These are phyloP conservation scores for Pythium dissotocum DNA, from an alignment of 352 stramenopile species.

Conservation along the genomic window DNA sequence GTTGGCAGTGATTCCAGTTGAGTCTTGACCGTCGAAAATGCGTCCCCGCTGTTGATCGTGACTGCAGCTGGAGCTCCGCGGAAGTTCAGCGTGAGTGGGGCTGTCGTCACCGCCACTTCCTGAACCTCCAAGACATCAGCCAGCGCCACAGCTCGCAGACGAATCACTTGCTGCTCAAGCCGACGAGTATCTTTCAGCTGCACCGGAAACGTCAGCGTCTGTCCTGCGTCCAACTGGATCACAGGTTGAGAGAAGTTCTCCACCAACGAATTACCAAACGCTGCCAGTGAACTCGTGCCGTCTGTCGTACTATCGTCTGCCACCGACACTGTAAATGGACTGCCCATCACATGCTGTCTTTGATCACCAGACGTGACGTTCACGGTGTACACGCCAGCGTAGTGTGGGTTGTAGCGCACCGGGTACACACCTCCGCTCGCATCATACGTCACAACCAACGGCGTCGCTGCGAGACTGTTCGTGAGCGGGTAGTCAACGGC, in stretches of 20 bases:
- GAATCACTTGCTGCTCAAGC: constrained; percentile 66
- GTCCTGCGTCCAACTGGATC: constrained; percentile 55
- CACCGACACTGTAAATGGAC: constrained; percentile 87
- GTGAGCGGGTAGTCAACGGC: constrained; percentile 66
- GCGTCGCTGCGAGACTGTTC: constrained; percentile 44
- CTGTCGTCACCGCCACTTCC: constrained; percentile 40
- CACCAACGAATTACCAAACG: constrained; percentile 69
- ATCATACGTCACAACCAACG: constrained; percentile 49
- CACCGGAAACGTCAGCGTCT: constrained; percentile 81
- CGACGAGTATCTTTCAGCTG: constrained; percentile 89
- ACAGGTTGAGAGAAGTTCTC: constrained; percentile 56
- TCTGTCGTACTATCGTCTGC: constrained; percentile 64
- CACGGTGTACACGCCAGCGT: constrained; percentile 89
- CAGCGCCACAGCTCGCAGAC: constrained; percentile 55
- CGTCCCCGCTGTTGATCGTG: constrained; percentile 36
- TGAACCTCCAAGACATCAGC: constrained; percentile 55
- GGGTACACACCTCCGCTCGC: constrained; percentile 87
- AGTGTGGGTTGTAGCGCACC: constrained; percentile 90
- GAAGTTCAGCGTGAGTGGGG: constrained; percentile 58
- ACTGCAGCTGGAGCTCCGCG: constrained; percentile 44
- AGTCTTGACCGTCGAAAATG: constrained; percentile 45
- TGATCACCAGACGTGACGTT: constrained; percentile 78
- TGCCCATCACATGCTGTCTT: constrained; percentile 80
- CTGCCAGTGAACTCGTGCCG: constrained; percentile 71
- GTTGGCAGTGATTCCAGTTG: constrained; percentile 84